Evolutionary conservation across 2,329 filamentous ascomycete species (phyloP).

Genomic region (Fusarium sp.): DNA sequence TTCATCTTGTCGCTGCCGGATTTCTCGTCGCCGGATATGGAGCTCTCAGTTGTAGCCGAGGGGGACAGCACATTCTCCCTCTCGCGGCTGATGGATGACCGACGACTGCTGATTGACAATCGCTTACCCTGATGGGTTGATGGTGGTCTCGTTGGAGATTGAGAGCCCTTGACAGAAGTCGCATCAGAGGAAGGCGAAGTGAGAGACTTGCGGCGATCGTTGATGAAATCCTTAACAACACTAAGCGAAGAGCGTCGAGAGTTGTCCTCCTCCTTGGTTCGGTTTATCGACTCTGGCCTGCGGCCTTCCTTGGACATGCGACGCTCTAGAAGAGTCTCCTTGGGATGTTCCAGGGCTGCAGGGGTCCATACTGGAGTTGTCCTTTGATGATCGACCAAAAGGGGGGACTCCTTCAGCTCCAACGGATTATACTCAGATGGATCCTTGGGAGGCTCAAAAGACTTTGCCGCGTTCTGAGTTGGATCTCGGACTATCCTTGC

Average conservation of each 20-base stretch:
- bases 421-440: conserved; percentile 56
- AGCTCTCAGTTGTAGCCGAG: conserved; percentile 54
- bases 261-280: conserved; percentile 50
- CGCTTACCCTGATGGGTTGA: conserved; percentile 60
- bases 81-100: conserved; percentile 62
- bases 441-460: conserved; percentile 54
- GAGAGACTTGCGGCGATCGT: conserved; percentile 64
- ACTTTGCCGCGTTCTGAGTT: conserved; percentile 53
- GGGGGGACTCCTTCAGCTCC: conserved; percentile 66
- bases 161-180: conserved; percentile 45
- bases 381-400: conserved; percentile 65
- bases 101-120: conserved; percentile 71
- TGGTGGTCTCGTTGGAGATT: conserved; percentile 59
- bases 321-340: conserved; percentile 60
- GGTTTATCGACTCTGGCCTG: conserved; percentile 50
- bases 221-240: conserved; percentile 69
- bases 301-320: conserved; percentile 54
- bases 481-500: conserved; percentile 81
- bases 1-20: conserved; percentile 57
- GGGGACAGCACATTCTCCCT: conserved; percentile 51
- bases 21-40: conserved; percentile 59
- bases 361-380: conserved; percentile 43
- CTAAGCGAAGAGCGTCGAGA: conserved; percentile 67
- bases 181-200: conserved; percentile 59
- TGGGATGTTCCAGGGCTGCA: conserved; percentile 44